Evolutionary conservation across 352 stramenopile genomes (phyloP), one percentile per base, ranked within the genome.

Genomic region (Pythium coloratum): DNA sequence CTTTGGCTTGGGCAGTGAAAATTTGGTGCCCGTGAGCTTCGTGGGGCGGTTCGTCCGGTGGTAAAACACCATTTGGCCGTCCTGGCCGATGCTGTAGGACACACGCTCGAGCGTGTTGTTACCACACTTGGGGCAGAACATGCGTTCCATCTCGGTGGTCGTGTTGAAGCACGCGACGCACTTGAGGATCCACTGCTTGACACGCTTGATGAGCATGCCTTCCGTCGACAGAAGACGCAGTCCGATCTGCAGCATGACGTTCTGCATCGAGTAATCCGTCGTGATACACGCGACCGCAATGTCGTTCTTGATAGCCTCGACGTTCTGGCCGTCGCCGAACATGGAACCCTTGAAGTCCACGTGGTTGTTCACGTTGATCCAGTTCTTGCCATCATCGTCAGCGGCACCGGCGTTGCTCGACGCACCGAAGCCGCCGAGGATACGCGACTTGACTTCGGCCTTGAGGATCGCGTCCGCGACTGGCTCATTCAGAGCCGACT

Each of bases 51-150:
- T 94, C 33, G 85, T 77, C 28, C 86, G 84, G 66, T 82, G 88
- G 73, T 95, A 92, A 65, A 95, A 91, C 40, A 84, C 89, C 82
- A 95, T 90, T 65, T 96, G 82, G 20, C 94, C 94, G 62, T 97
- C 91, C 49, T 88, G 90, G 70, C 98, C 94, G 26, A 99, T 81
- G 70, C 89, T 98, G 72, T 95, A 97, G 1, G 95, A 94, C 56
- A 99, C 90, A 26, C 96, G 89, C 64, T 98, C 91, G 72, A 99
- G 88, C 47, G 92, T 96, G 72, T 91, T 92, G 71, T 97, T 98
- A 54, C 97, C 97, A 72, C 97, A 99, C 69, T 96, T 93, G 36
- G 94, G 88, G 69, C 97, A 99, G 79, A 99, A 99, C 55, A 99
- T 73, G 28, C 94, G 83, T 40, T 88, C 81, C 86, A 97, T 93